phyloP scores from a whole-genome alignment of 2,329 filamentous ascomycete genomes.

The Cercospora brassicicola region DNA sequence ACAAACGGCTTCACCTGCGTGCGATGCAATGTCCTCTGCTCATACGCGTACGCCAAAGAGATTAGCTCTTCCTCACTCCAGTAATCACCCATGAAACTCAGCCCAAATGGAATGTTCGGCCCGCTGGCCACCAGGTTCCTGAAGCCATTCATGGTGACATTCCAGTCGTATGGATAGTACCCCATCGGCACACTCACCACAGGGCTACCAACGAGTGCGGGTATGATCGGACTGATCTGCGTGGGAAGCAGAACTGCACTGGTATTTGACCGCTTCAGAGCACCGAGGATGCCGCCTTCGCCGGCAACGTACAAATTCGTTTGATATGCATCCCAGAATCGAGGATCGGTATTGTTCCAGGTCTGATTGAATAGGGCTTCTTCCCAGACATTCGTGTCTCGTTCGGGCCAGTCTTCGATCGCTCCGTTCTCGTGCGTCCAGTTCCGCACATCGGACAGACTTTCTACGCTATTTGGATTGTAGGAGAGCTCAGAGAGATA shows the following conservation, averaged over 20 bases:
- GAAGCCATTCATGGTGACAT: conserved; percentile 48
- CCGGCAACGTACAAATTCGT: conserved; percentile 56
- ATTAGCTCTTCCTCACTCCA: conserved; percentile 65
- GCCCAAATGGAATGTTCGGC: conserved; percentile 61
- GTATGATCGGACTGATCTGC: conserved; percentile 47
- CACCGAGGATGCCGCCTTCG: conserved; percentile 61
- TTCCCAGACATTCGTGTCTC: conserved; percentile 62
- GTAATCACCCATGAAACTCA: conserved; percentile 61
- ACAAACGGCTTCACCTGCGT: conserved; percentile 52
- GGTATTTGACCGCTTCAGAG: conserved; percentile 57
- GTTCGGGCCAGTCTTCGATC: conserved; percentile 60
- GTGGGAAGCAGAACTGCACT: conserved; percentile 65
- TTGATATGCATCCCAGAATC: conserved; percentile 61
- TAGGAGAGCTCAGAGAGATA: conserved; percentile 59
- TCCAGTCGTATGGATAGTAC: conserved; percentile 52
- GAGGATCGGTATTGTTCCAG: conserved; percentile 58
- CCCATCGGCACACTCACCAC: conserved; percentile 65
- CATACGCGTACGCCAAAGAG: conserved; percentile 67
- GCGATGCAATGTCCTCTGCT: conserved; percentile 59
- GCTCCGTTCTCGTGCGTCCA: conserved; percentile 56
- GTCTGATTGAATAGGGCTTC: conserved; percentile 48
- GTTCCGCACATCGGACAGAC: conserved; percentile 53
- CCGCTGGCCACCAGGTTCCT: conserved; percentile 56
- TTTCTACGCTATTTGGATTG: conserved; percentile 59
- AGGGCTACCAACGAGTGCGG: conserved; percentile 60